These are phyloP conservation scores for Fennellomyces sp. DNA, from an alignment of 371 early-diverging fungal genomes.

Conservation along the genomic window DNA sequence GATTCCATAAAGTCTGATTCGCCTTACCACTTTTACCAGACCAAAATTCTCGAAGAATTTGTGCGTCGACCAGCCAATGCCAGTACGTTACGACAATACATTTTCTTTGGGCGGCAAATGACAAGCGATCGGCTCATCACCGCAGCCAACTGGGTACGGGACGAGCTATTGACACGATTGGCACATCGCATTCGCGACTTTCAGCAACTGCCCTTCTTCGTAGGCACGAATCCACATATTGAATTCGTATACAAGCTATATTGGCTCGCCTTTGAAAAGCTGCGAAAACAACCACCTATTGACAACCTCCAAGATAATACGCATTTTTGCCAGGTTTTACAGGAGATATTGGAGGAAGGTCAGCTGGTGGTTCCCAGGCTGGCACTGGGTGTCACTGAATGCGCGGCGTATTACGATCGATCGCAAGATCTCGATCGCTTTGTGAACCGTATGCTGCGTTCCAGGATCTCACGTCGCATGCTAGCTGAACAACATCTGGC, in stretches of 20 bases:
- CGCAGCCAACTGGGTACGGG: conserved; percentile 87
- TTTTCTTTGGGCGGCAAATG: conserved; percentile 92
- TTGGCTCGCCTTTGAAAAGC: conserved; percentile 85
- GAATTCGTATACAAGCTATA: conserved; percentile 86
- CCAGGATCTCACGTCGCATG: conserved; percentile 90
- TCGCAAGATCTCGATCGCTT: conserved; percentile 71
- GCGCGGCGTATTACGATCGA: conserved; percentile 51
- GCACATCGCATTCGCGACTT: conserved; percentile 92
- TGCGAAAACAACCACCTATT: conserved; percentile 72
- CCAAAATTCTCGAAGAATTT: conserved; percentile 86
- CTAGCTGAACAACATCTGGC: conserved; percentile 93
- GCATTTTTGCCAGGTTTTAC: conserved; percentile 74
- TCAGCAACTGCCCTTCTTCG: conserved; percentile 89
- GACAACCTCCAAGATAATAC: conserved; percentile 73
- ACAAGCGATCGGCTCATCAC: conserved; percentile 80
- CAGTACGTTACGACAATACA: conserved; percentile 90
- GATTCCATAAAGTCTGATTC: conserved; percentile 37
- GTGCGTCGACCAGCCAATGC: conserved; percentile 76
- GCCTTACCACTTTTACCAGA: conserved; percentile 90
- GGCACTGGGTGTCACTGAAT: conserved; percentile 85
- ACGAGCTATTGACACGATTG: conserved; percentile 89
- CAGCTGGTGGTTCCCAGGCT: conserved; percentile 84
- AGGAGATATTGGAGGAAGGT: conserved; percentile 74
- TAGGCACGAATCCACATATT: conserved; percentile 92
- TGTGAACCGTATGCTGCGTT: conserved; percentile 86